Evolutionary conservation across 2,329 filamentous ascomycete species (phyloP).

Genomic region (Pseudocercospora fuligena): DNA sequence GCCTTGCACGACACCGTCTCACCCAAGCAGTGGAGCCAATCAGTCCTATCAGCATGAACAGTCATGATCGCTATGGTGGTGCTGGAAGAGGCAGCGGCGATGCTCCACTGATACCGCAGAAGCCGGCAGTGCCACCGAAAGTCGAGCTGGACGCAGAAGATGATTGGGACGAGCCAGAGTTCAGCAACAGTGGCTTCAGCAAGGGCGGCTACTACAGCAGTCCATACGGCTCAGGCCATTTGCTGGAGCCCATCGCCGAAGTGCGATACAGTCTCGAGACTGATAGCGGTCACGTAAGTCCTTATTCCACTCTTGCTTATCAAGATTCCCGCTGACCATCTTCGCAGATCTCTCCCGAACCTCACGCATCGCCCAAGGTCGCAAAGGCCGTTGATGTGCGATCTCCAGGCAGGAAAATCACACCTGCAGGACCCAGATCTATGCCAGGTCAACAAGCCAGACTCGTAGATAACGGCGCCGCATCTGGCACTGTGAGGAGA

Average conservation of each 20-base stretch:
- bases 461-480: conserved; percentile 14
- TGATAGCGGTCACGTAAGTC: conserved; percentile 40
- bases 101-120: conserved; percentile 60
- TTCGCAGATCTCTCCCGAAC: conserved; percentile 37
- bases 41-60: conserved; percentile 37
- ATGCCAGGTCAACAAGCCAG: conserved; percentile 44
- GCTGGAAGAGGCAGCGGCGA: conserved; percentile 58
- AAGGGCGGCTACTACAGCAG: conserved; percentile 41
- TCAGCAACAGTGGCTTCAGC: conserved; percentile 43
- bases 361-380: conserved; percentile 26
- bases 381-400: conserved; percentile 37
- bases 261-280: conserved; percentile 56
- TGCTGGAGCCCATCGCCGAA: conserved; percentile 57
- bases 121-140: conserved; percentile 32
- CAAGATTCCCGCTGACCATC: conserved; percentile 8
- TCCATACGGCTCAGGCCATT: conserved; percentile 44
- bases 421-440: conserved; percentile 51
- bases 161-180: conserved; percentile 38
- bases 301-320: not conserved
- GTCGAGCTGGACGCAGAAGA: conserved; percentile 35
- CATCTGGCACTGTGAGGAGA: conserved; percentile 32
- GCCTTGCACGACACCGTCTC: conserved; percentile 39
- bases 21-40: conserved; percentile 31
- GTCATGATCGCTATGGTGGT: conserved; percentile 40
- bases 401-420: conserved; percentile 49